Conservation (phyloP, 2,329 filamentous ascomycete species). For the Pseudogymnoascus sp. region DNA sequence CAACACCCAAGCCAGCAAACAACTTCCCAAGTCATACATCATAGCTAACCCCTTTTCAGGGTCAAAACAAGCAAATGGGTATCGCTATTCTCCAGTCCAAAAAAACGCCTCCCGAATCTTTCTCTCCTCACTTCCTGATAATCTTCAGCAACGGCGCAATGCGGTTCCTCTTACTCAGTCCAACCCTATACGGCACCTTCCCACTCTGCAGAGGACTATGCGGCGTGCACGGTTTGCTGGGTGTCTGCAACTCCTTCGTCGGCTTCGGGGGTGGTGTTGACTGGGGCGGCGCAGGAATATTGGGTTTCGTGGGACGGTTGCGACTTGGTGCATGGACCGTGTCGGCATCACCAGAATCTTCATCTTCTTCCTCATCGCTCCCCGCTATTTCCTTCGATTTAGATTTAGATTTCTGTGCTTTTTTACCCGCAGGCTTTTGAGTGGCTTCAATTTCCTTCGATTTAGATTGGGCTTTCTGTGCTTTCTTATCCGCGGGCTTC, state of each 20-base stretch:
- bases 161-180: conserved; percentile 39
- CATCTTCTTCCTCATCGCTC: neutral
- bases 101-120: neutral
- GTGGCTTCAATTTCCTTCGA: neutral
- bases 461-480: neutral
- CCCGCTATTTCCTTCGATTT: neutral
- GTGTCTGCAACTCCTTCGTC: conserved; percentile 16
- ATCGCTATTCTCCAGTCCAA: neutral
- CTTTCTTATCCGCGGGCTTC: neutral
- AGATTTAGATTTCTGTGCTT: neutral
- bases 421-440: neutral
- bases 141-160: conserved; percentile 40
- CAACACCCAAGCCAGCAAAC: neutral
- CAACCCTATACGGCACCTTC: conserved; percentile 39
- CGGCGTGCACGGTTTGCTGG: conserved; percentile 9
- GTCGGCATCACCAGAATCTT: neutral
- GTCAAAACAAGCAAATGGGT: conserved; percentile 11
- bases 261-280: neutral
- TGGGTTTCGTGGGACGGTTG: neutral
- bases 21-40: neutral
- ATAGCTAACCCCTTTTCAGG: neutral
- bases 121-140: conserved; percentile 34
- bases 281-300: neutral
- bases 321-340: neutral
- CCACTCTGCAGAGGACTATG: conserved; percentile 17